These are phyloP conservation scores for Gyrodon lividus DNA, from an alignment of 768 basidiomycete species.

Conservation along the genomic window DNA sequence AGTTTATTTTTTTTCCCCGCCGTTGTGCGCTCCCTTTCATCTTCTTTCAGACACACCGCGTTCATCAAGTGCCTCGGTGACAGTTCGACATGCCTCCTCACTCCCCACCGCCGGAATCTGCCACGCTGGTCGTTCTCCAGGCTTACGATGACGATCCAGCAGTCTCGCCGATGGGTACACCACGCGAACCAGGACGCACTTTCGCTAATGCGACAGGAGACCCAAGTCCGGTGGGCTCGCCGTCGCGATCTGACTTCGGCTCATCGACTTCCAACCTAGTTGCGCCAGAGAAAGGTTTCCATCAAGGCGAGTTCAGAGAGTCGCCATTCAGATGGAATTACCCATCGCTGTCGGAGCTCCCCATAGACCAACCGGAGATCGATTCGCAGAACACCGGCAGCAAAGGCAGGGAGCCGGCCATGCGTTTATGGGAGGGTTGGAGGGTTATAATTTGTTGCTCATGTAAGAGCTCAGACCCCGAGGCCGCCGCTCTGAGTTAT, in stretches of 20 bases:
- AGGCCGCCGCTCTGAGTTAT: neutral
- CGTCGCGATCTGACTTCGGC: constrained; percentile 19
- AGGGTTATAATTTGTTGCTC: constrained; percentile 52
- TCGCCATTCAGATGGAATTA: constrained; percentile 34
- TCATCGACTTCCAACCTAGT: constrained; percentile 25
- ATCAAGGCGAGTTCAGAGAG: constrained; percentile 23
- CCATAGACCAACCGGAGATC: constrained; percentile 8
- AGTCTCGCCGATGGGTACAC: neutral
- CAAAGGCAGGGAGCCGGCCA: constrained; percentile 7
- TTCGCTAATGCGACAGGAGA: constrained; percentile 3
- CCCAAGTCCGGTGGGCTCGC: constrained; percentile 10
- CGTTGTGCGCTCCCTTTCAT: constrained; percentile 2
- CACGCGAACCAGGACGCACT: neutral
- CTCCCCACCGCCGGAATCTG: constrained; percentile 25
- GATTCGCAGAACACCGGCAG: neutral
- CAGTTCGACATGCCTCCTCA: constrained; percentile 8
- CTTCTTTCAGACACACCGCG: constrained; percentile 6
- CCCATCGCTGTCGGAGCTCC: constrained; percentile 21
- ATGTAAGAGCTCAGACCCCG: constrained; percentile 39
- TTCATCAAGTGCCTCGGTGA: constrained; percentile 11
- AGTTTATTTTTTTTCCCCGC: constrained; percentile 19
- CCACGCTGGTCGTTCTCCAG: constrained; percentile 28
- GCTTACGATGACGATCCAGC: constrained; percentile 21
- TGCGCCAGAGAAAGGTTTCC: constrained; percentile 10
- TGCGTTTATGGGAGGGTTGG: constrained; percentile 49